phyloP scores from a whole-genome alignment of 164 flowering plant genomes.

The Euptelea pleiosperma region DNA sequence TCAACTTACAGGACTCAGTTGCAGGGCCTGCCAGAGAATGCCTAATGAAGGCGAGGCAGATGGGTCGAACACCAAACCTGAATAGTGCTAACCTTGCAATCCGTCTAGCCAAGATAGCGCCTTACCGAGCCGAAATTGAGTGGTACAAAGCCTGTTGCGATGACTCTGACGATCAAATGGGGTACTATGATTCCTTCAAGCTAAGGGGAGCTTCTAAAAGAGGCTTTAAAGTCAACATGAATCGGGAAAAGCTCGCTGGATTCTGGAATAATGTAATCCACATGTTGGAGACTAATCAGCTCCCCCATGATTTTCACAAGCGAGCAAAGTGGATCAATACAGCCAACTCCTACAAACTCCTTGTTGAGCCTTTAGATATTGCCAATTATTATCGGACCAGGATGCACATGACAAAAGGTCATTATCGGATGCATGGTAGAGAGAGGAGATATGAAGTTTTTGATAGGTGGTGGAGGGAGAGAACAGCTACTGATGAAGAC shows the following conservation, averaged over 20 bases:
- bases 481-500: conserved; percentile 18
- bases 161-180: conserved; percentile 46
- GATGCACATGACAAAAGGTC: conserved; percentile 45
- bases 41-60: conserved; percentile 42
- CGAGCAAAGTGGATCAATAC: conserved; percentile 62
- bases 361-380: conserved; percentile 80
- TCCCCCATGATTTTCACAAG: conserved; percentile 60
- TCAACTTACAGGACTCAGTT: conserved; percentile 28
- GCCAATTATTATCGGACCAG: conserved; percentile 61
- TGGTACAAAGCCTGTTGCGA: conserved; percentile 77
- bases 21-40: conserved; percentile 35
- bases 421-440: conserved; percentile 55
- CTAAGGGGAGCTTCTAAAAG: conserved; percentile 38
- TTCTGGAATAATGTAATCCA: conserved; percentile 61
- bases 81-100: conserved; percentile 53
- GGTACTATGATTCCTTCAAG: conserved; percentile 80
- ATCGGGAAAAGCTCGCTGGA: conserved; percentile 45
- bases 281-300: conserved; percentile 54
- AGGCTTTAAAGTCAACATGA: conserved; percentile 44
- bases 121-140: conserved; percentile 65
- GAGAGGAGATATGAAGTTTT: conserved; percentile 57
- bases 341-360: conserved; percentile 62
- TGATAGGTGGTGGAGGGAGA: conserved; percentile 65
- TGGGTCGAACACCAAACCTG: conserved; percentile 46
- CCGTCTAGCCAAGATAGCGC: conserved; percentile 37